Evolutionary conservation across 2,329 filamentous ascomycete genomes (phyloP).

Genomic region (Fusarium tjaetaba): DNA sequence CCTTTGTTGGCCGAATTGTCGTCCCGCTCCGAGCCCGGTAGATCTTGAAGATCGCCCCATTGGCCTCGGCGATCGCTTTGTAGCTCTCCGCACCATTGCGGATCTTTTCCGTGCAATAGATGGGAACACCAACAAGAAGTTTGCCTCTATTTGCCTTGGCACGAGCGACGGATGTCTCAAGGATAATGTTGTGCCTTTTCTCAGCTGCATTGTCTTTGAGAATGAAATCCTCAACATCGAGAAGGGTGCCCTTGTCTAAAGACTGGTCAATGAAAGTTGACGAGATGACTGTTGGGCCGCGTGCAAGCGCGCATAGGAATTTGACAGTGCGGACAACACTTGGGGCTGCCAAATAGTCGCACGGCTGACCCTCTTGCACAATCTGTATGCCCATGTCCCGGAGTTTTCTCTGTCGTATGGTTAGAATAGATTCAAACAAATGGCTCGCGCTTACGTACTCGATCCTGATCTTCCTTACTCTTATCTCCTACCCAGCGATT

Average conservation of each 20-base stretch:
- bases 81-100: constrained; percentile 86
- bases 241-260: constrained; percentile 73
- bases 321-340: constrained; percentile 90
- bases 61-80: constrained; percentile 85
- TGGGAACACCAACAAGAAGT: constrained; percentile 77
- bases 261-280: constrained; percentile 82
- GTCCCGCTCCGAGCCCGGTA: constrained; percentile 79
- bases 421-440: constrained; percentile 28
- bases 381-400: constrained; percentile 85
- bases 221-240: constrained; percentile 71
- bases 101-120: constrained; percentile 87
- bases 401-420: constrained; percentile 72
- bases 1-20: constrained; percentile 71
- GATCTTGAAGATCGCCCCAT: constrained; percentile 83
- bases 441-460: constrained; percentile 63
- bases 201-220: constrained; percentile 80
- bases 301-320: constrained; percentile 88
- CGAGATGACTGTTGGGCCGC: constrained; percentile 79
- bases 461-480: constrained; percentile 81
- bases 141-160: constrained; percentile 81
- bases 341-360: constrained; percentile 89
- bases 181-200: constrained; percentile 72
- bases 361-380: constrained; percentile 77
- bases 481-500: constrained; percentile 80
- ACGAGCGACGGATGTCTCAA: constrained; percentile 73